Base-by-base conservation (phyloP, 2,329 filamentous ascomycete species). In the Metarhizium brunneum region DNA sequence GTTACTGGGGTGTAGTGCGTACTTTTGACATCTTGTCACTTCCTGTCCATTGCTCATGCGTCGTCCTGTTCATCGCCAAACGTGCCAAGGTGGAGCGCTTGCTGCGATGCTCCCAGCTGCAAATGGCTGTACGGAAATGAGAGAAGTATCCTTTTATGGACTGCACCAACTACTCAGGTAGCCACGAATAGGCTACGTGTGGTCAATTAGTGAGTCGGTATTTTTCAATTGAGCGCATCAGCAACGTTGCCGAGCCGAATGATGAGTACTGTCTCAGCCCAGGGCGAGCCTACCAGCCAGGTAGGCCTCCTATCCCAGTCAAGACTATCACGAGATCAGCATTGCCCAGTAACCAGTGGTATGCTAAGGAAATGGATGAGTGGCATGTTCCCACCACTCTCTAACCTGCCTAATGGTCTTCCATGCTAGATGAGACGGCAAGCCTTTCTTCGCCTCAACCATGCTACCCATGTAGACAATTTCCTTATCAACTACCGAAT, bases 191-290 rank as follows among this genome's bases (percentile, higher is more conserved):
- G 40, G 14, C 40, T 43, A 14, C 5, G 2, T 18, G n/a, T 14
- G 40, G 16, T 43, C 40, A 43, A n/a, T 6, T n/a, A 18, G 40
- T 25, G 25, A 25, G 4, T 25, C 25, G 25, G 6, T 8, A 16
- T 16, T 18, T 14, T 10, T 43, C 16, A 14, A 14, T 45, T 36
- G 40, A 43, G 11, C 40, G 14, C 42, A 32, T 49, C 20, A 53
- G 55, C 57, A 58, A 58, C 57, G 57, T 58, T 57, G 55, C 57
- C 36, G 53, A 13, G 18, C 38, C n/a, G 32, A 10, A 25, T 3
- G 43, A 30, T 36, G 29, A 47, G 42, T 29, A 25, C 13, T 11
- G n/a, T 14, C n/a, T 30, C 14, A n/a, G 10, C 25, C 30, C 32
- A 54, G 38, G 13, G 43, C 43, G 30, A 16, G 29, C 18, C 32